Conservation (phyloP, 768 basidiomycete genomes). For the Collybia nuda region DNA sequence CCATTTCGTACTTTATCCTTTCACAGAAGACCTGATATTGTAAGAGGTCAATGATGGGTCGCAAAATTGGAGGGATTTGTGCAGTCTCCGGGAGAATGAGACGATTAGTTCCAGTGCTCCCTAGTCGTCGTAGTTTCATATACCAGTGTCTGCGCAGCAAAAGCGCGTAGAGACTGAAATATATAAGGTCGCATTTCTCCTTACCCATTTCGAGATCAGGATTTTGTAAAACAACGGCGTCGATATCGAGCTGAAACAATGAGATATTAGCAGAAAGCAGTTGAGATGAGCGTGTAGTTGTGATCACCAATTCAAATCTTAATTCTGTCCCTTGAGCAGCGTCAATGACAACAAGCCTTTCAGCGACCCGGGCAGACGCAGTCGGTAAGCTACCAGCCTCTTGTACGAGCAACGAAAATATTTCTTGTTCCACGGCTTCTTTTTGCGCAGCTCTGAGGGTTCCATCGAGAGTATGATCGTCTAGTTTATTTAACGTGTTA, state of each 20-base stretch:
- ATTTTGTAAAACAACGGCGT: conserved; percentile 13
- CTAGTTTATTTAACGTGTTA: conserved; percentile 32
- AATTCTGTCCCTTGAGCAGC: conserved; percentile 71
- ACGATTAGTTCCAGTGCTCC: conserved; percentile 21
- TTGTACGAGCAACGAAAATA: conserved; percentile 69
- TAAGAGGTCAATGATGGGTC: conserved; percentile 74
- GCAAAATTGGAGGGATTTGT: conserved; percentile 53
- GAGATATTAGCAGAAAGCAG: background rate
- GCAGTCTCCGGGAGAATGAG: conserved; percentile 9
- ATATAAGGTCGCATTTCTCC: conserved; percentile 66
- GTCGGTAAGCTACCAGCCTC: conserved; percentile 79
- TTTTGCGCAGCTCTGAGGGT: conserved; percentile 60
- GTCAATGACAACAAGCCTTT: conserved; percentile 74
- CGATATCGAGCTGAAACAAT: conserved; percentile 30
- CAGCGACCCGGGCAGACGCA: conserved; percentile 75
- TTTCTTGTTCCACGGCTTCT: conserved; percentile 79
- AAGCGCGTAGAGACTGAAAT: conserved; percentile 60
- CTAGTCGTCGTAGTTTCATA: conserved; percentile 41
- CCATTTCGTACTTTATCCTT: conserved; percentile 58
- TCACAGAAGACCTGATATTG: conserved; percentile 79
- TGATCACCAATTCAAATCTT: conserved; percentile 68
- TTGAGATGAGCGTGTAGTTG: conserved; percentile 2
- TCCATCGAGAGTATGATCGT: conserved; percentile 43
- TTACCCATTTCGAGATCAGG: conserved; percentile 15
- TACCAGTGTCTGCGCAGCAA: conserved; percentile 59